Evolutionary conservation across 2,329 filamentous ascomycete species (phyloP).

Genomic region (Grosmannia clavigera): DNA sequence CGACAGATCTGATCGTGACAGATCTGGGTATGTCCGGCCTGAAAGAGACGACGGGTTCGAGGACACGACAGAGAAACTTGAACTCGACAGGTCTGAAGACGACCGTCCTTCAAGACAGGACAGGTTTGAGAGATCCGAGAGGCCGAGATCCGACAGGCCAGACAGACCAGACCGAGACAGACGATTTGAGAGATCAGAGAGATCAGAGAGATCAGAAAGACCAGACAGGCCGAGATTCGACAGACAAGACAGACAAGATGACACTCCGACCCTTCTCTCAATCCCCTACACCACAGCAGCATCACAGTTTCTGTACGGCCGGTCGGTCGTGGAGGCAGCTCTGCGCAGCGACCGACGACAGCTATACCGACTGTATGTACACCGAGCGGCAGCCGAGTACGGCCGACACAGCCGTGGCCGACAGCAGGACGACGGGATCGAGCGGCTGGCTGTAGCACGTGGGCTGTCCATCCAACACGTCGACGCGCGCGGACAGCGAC

Average conservation of each 20-base stretch:
- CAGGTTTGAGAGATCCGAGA: neutral
- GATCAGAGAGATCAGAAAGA: neutral
- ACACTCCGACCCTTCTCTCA: constrained; percentile 11
- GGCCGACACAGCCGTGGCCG: constrained; percentile 28
- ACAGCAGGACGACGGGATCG: constrained; percentile 29
- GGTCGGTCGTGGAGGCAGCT: constrained; percentile 67
- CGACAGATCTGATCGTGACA: neutral
- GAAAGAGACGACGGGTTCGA: neutral
- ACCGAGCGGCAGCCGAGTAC: constrained; percentile 43
- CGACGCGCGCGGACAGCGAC: constrained; percentile 44
- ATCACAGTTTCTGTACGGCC: constrained; percentile 85
- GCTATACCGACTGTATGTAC: constrained; percentile 76
- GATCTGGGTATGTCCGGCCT: too few species aligned
- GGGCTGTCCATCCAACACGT: constrained; percentile 47
- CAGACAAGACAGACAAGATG: neutral
- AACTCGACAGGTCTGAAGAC: too few species aligned
- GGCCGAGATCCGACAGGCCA: too few species aligned
- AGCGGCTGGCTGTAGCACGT: constrained; percentile 31
- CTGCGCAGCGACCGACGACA: constrained; percentile 54
- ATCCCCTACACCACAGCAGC: constrained; percentile 62
- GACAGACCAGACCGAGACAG: neutral
- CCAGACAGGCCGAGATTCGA: neutral
- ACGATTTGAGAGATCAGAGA: neutral
- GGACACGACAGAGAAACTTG: neutral
- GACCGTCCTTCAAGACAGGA: too few species aligned